Conservation (phyloP, 345 rosid genomes). For the Euphorbia lathyris region DNA sequence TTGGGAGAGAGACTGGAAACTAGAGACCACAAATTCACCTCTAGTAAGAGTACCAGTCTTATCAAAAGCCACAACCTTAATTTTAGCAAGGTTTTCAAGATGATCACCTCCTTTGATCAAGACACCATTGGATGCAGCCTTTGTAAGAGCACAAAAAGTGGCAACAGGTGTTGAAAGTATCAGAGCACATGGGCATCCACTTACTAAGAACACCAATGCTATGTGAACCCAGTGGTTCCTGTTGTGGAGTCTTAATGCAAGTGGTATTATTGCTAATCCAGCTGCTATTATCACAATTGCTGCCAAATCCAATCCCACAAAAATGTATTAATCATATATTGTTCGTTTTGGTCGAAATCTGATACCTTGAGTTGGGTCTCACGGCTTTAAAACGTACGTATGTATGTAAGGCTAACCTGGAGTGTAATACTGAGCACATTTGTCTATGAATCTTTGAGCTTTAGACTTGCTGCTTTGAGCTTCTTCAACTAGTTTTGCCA, state of each 20-base stretch:
- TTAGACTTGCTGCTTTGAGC: conserved; percentile 81
- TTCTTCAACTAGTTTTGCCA: conserved; percentile 92
- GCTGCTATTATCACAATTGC: conserved; percentile 56
- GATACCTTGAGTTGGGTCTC: too few species aligned
- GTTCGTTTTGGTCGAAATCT: too few species aligned
- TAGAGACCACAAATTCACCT: conserved; percentile 78
- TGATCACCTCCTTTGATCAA: conserved; percentile 78
- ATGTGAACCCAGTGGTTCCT: conserved; percentile 60
- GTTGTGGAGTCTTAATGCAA: conserved; percentile 38
- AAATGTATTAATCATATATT: not conserved
- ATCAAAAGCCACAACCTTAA: conserved; percentile 71
- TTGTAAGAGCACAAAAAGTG: conserved; percentile 83
- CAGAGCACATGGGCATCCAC: conserved; percentile 93
- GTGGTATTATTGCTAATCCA: conserved; percentile 54
- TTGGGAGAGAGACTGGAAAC: conserved; percentile 44
- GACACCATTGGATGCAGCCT: conserved; percentile 80
- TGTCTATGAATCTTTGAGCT: conserved; percentile 71
- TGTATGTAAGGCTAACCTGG: conserved; percentile 83
- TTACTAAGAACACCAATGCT: conserved; percentile 81
- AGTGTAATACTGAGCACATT: conserved; percentile 70
- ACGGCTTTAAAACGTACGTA: too few species aligned
- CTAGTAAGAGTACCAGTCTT: conserved; percentile 90
- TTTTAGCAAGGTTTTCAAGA: conserved; percentile 74
- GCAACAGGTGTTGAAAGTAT: conserved; percentile 92
- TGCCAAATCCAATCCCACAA: conserved; percentile 29